phyloP scores from a whole-genome alignment of 2,329 filamentous ascomycete genomes.

The Alternaria brassicicola region DNA sequence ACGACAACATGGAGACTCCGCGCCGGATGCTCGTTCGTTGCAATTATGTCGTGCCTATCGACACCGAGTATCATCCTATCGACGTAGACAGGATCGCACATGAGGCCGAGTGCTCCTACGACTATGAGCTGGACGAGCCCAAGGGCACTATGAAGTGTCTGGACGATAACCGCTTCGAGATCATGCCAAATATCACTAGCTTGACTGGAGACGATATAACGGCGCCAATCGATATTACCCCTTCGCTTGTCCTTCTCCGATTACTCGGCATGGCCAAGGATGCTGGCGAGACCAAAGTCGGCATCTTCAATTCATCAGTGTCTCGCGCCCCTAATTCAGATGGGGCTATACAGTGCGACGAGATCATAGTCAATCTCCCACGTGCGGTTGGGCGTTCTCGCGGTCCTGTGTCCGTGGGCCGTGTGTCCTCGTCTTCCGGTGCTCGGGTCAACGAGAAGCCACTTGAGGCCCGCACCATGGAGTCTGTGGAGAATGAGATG shows the following conservation, averaged over 20 bases:
- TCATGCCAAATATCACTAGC: neutral
- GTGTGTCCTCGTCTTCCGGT: neutral
- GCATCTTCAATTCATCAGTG: neutral
- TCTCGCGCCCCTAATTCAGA: neutral
- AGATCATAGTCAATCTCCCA: neutral
- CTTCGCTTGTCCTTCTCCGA: neutral
- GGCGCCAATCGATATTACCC: too few relatives aligned
- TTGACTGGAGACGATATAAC: neutral
- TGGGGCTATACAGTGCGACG: neutral
- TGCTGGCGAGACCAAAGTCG: neutral
- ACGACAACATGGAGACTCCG: conserved; percentile 11
- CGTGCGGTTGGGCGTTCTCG: neutral
- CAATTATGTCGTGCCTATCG: neutral
- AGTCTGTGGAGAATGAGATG: neutral
- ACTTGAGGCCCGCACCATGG: neutral
- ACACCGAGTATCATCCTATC: conserved; percentile 1
- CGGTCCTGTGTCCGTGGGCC: neutral
- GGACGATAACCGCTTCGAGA: neutral
- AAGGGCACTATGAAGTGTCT: neutral
- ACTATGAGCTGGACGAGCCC: neutral
- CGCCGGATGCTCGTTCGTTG: conserved; percentile 5
- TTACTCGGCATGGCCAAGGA: neutral
- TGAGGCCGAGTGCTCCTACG: neutral
- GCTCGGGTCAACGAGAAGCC: too few relatives aligned
- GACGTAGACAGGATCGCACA: neutral